These are phyloP conservation scores for Lactarius hengduanensis DNA, from an alignment of 768 basidiomycete species.

Conservation along the genomic window DNA sequence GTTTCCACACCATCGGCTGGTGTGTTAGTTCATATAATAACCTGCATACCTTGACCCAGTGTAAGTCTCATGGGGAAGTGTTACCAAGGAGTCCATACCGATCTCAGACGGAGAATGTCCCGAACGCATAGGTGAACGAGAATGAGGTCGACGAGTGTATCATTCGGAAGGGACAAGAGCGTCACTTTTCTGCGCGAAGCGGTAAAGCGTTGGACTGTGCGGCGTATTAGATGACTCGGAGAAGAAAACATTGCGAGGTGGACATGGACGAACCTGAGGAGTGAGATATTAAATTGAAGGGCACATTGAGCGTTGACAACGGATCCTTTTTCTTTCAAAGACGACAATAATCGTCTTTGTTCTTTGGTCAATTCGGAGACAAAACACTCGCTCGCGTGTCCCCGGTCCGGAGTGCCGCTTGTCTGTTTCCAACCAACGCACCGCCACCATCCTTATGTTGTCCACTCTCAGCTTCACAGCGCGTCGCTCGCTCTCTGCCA, in stretches of 20 bases:
- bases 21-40: constrained; percentile 27
- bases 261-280: constrained; percentile 11
- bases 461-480: constrained; percentile 14
- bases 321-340: neutral
- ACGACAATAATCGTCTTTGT: constrained; percentile 23
- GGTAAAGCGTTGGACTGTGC: constrained; percentile 7
- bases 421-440: neutral
- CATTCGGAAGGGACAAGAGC: constrained; percentile 19
- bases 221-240: constrained; percentile 18
- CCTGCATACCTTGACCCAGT: constrained; percentile 20
- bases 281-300: constrained; percentile 16
- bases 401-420: neutral
- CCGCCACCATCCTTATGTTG: constrained; percentile 11
- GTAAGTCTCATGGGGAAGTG: neutral
- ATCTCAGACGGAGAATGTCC: constrained; percentile 28
- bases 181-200: neutral
- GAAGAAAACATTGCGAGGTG: constrained; percentile 10
- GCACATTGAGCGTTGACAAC: neutral
- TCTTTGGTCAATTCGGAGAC: neutral
- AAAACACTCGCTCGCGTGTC: neutral
- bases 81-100: constrained; percentile 1
- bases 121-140: constrained; percentile 26
- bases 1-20: constrained; percentile 28
- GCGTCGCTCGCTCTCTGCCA: constrained; percentile 14
- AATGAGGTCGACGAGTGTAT: constrained; percentile 27